These are phyloP conservation scores for Torulaspora gathmanii DNA, from an alignment of 805 yeast species.

Conservation along the genomic window DNA sequence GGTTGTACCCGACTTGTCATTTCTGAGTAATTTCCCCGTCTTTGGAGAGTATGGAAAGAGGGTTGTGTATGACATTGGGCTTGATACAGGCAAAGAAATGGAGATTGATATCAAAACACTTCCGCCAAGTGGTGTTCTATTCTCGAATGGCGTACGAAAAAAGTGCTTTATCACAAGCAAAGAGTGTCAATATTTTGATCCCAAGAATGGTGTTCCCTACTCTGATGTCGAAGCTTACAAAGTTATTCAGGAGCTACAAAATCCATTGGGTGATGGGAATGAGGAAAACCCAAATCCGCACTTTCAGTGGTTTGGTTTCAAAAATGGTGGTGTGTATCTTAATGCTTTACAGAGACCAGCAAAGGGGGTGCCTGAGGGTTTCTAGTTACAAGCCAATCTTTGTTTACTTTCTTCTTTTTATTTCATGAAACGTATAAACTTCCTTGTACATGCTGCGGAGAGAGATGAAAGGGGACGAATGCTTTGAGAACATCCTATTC, in stretches of 20 bases:
- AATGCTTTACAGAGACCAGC: constrained; percentile 53
- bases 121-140: constrained; percentile 68
- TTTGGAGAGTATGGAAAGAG: constrained; percentile 54
- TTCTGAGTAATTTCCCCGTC: constrained; percentile 42
- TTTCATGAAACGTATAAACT: constrained; percentile 1
- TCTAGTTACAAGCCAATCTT: constrained; percentile 24
- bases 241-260: constrained; percentile 53
- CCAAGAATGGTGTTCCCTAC: constrained; percentile 82
- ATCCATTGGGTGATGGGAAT: constrained; percentile 45
- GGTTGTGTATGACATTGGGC: constrained; percentile 40
- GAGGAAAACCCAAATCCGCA: constrained; percentile 37
- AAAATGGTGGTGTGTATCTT: constrained; percentile 47
- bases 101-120: constrained; percentile 55
- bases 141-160: constrained; percentile 62
- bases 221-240: constrained; percentile 76
- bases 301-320: constrained; percentile 46
- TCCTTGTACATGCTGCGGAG: not conserved
- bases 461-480: constrained; percentile 5
- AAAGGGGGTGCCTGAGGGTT: constrained; percentile 84
- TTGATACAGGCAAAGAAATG: constrained; percentile 45
- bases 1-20: constrained; percentile 41
- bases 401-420: not conserved
- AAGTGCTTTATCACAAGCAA: constrained; percentile 69
- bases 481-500: constrained; percentile 7
- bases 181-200: constrained; percentile 77